A percentile compares a stretch with the other conserved stretches of the same genome.
phyloP scores from a whole-genome alignment of 2,329 filamentous ascomycete species.

The Epichloe aotearoae region DNA sequence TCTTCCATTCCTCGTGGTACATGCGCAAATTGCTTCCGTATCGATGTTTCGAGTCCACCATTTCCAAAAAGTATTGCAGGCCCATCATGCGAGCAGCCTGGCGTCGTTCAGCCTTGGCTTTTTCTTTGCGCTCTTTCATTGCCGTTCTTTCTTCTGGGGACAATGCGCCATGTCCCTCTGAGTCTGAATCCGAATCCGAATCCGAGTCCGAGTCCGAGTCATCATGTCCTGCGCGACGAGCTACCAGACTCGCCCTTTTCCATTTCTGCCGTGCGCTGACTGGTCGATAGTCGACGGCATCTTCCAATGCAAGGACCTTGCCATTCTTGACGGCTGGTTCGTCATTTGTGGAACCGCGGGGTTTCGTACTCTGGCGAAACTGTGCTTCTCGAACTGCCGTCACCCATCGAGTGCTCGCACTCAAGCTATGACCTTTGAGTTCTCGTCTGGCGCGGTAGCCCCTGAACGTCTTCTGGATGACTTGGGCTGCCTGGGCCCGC shows the following conservation, averaged over 20 bases:
- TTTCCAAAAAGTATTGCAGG: conserved; percentile 70
- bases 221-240: conserved; percentile 58
- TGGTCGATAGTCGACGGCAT: conserved; percentile 9
- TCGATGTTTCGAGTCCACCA: conserved; percentile 77
- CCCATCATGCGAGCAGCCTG: conserved; percentile 69
- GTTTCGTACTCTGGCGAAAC: conserved; percentile 37
- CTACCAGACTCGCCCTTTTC: conserved; percentile 60
- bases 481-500: conserved; percentile 33
- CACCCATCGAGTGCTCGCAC: conserved; percentile 58
- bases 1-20: conserved; percentile 80
- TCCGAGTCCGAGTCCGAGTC: conserved; percentile 31
- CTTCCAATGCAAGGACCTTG: conserved; percentile 7
- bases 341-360: conserved; percentile 20
- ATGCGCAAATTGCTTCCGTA: conserved; percentile 71
- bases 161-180: conserved; percentile 21
- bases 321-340: conserved; percentile 3
- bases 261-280: conserved; percentile 52
- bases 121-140: conserved; percentile 26
- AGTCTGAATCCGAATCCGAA: conserved; percentile 34
- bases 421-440: conserved; percentile 53
- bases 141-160: conserved; percentile 25
- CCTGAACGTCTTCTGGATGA: conserved; percentile 61
- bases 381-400: conserved; percentile 48
- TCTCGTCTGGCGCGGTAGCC: conserved; percentile 63
- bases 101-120: conserved; percentile 43